phyloP scores from a whole-genome alignment of 139 green algal genomes.

The Chlorella sp. region DNA sequence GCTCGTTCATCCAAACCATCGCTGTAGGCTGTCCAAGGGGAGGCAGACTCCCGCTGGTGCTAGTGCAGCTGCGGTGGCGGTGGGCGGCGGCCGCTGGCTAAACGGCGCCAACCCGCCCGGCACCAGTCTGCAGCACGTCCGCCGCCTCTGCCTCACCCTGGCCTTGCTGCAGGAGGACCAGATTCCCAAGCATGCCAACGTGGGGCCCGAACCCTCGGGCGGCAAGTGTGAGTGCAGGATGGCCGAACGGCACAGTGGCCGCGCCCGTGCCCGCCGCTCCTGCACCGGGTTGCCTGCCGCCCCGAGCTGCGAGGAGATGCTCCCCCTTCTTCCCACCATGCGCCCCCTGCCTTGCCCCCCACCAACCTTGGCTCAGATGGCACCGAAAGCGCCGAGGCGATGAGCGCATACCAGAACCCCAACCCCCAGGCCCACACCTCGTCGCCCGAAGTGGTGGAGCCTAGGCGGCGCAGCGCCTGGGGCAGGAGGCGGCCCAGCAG shows the following conservation, averaged over 20 bases:
- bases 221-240: background rate
- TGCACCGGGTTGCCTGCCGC: no score
- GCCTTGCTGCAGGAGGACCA: constrained; percentile 12
- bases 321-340: background rate
- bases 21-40: no score
- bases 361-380: background rate
- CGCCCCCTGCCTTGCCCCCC: no score
- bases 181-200: background rate
- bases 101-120: no score
- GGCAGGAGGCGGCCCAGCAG: background rate
- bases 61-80: no score
- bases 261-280: background rate
- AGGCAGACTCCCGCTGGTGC: no score
- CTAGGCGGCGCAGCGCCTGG: constrained; percentile 7
- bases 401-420: background rate
- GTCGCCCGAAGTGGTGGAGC: background rate
- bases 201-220: background rate
- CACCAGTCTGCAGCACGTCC: no score
- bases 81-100: no score
- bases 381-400: background rate
- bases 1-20: no score
- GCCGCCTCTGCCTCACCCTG: no score
- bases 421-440: background rate
- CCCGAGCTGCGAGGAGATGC: no score
- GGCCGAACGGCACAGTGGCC: constrained; percentile 7